Conservation (phyloP, 371 early-diverging fungal genomes). For the Mucor ambiguus region DNA sequence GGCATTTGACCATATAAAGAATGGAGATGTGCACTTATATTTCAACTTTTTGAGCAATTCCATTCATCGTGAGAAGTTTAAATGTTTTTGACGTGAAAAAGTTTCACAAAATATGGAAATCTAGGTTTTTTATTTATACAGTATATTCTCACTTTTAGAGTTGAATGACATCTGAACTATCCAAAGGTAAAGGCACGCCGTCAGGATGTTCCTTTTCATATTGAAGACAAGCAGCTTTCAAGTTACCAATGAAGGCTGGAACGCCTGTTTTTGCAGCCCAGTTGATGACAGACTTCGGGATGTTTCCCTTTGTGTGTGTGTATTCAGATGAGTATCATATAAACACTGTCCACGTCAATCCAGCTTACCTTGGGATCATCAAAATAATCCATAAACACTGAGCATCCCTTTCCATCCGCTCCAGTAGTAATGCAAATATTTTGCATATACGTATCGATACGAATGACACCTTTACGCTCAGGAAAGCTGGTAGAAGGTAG, state of each 20-base stretch:
- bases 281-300: slow-evolving; percentile 49
- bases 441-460: slow-evolving; percentile 52
- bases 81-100: background rate
- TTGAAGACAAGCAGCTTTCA: slow-evolving; percentile 26
- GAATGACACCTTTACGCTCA: slow-evolving; percentile 40
- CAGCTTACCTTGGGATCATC: slow-evolving; percentile 53
- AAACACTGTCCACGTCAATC: background rate
- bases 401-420: slow-evolving; percentile 41
- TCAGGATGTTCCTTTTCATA: slow-evolving; percentile 26
- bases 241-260: slow-evolving; percentile 39
- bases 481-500: slow-evolving; percentile 31
- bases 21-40: background rate
- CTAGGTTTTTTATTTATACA: background rate
- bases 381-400: slow-evolving; percentile 52
- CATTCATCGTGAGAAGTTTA: slow-evolving; percentile 4
- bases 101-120: background rate
- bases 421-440: slow-evolving; percentile 43
- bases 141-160: background rate
- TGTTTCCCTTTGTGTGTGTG: slow-evolving; percentile 39
- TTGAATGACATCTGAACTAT: slow-evolving; percentile 5
- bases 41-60: slow-evolving; percentile 4
- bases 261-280: slow-evolving; percentile 54
- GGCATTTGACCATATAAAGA: background rate
- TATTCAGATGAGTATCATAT: background rate
- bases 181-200: slow-evolving; percentile 5